phyloP scores from a whole-genome alignment of 306 rosid genomes.

The Inga leiocalycina region DNA sequence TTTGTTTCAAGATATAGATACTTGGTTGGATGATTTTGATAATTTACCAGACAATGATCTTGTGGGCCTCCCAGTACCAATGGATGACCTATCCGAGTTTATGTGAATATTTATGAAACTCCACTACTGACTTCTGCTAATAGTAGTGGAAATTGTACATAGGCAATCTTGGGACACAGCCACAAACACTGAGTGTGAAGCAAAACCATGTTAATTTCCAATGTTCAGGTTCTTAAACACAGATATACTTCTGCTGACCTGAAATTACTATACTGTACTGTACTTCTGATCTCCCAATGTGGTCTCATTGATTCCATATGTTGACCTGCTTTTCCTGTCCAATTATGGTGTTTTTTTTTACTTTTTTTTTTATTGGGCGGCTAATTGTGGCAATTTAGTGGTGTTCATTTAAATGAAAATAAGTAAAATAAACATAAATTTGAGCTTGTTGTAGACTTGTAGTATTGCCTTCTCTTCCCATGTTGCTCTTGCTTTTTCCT shows the following conservation, averaged over 20 bases:
- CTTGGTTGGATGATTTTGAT: conserved; percentile 79
- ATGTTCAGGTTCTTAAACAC: background rate
- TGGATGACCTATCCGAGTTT: conserved; percentile 80
- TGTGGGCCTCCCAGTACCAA: conserved; percentile 79
- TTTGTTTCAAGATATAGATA: conserved; percentile 56
- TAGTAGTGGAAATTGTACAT: background rate
- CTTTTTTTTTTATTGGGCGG: background rate
- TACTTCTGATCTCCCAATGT: background rate
- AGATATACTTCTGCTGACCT: background rate
- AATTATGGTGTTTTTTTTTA: background rate
- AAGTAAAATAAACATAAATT: background rate
- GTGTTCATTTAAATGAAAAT: background rate
- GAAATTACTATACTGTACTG: background rate
- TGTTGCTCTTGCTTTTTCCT: too few relatives aligned
- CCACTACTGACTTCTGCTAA: background rate
- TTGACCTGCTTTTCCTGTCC: background rate
- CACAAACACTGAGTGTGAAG: background rate
- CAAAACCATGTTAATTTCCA: background rate
- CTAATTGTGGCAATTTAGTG: background rate
- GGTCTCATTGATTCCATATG: background rate
- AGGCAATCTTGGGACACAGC: background rate
- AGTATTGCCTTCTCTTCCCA: background rate
- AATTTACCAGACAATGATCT: conserved; percentile 71
- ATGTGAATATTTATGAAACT: conserved; percentile 31
- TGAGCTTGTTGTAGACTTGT: background rate